A percentile compares a stretch with the other conserved stretches of the same genome.
phyloP scores from a whole-genome alignment of 805 yeast genomes.

The Candida glaebosa region DNA sequence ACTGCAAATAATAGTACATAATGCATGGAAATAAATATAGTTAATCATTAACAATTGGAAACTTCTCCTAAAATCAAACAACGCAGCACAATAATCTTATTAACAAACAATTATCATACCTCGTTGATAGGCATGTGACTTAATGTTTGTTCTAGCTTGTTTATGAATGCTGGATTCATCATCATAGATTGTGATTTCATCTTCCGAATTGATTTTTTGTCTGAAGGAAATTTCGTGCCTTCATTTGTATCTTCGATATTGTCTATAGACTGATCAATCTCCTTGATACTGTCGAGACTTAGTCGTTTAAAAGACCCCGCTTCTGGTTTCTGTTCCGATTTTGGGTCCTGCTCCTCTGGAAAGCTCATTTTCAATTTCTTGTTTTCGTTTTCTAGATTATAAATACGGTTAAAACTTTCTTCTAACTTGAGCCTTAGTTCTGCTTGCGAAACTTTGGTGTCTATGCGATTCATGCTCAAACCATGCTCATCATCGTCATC shows the following conservation, averaged over 20 bases:
- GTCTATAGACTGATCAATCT: neutral
- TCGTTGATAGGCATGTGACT: slow-evolving; percentile 2
- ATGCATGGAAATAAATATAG: slow-evolving; percentile 1
- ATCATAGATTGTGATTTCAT: slow-evolving; percentile 2
- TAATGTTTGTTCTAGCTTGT: slow-evolving; percentile 16
- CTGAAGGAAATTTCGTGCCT: neutral
- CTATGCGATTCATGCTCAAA: neutral
- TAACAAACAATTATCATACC: slow-evolving; percentile 4
- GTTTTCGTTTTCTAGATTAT: slow-evolving; percentile 29
- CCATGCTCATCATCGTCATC: slow-evolving; percentile 8
- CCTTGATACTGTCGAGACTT: neutral
- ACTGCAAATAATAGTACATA: neutral
- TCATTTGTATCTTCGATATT: neutral
- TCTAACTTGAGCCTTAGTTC: slow-evolving; percentile 33
- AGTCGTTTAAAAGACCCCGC: too few species aligned
- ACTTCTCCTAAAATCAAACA: neutral
- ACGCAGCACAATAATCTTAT: neutral
- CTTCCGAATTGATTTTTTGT: slow-evolving; percentile 1
- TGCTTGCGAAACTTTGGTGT: slow-evolving; percentile 23
- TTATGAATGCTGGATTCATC: slow-evolving; percentile 12
- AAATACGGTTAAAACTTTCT: slow-evolving; percentile 36
- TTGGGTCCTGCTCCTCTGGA: neutral
- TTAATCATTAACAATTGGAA: neutral
- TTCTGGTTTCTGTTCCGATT: neutral
- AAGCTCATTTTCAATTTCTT: slow-evolving; percentile 14